These are phyloP conservation scores for Eutreptiella sp. DNA, from an alignment of 208 protist species.

Conservation along the genomic window DNA sequence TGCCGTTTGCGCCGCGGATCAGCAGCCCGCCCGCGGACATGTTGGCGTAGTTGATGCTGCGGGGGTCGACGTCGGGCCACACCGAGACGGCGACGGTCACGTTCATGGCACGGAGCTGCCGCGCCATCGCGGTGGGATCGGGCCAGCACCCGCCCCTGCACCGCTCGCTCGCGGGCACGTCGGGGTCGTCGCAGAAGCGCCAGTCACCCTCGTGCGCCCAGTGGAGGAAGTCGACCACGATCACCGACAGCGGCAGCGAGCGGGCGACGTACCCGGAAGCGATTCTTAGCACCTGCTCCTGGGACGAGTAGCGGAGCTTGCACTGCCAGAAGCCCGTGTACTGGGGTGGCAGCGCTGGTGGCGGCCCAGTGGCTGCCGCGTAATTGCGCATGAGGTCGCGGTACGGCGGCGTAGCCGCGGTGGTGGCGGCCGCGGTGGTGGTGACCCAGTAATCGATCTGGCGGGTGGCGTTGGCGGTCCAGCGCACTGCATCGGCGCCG, in stretches of 20 bases:
- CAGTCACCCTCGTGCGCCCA: conserved; percentile 17
- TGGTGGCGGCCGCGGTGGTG: background rate
- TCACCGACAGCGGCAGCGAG: conserved; percentile 15
- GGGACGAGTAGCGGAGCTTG: conserved; percentile 15
- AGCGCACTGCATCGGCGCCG: background rate
- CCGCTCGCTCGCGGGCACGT: too few relatives aligned
- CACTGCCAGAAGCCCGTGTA: conserved; percentile 10
- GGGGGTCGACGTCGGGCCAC: conserved; percentile 10
- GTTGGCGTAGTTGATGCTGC: conserved; percentile 4
- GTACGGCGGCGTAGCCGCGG: background rate
- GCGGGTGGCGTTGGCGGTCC: background rate
- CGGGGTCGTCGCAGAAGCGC: too few relatives aligned
- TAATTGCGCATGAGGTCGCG: conserved; percentile 8
- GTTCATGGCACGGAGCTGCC: conserved; percentile 1
- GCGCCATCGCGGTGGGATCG: conserved; percentile 5
- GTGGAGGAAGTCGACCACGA: conserved; percentile 21
- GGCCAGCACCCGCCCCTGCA: conserved; percentile 10
- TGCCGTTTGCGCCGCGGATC: too few relatives aligned
- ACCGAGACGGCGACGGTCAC: conserved; percentile 1
- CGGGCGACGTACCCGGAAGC: conserved; percentile 5
- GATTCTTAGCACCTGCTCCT: conserved; percentile 2
- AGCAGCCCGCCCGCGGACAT: too few relatives aligned
- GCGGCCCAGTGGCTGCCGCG: conserved; percentile 6
- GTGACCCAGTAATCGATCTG: conserved; percentile 12
- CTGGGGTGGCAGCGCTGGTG: background rate